Conservation (phyloP, 495 filamentous ascomycete species). For the Xeromyces bisporus region DNA sequence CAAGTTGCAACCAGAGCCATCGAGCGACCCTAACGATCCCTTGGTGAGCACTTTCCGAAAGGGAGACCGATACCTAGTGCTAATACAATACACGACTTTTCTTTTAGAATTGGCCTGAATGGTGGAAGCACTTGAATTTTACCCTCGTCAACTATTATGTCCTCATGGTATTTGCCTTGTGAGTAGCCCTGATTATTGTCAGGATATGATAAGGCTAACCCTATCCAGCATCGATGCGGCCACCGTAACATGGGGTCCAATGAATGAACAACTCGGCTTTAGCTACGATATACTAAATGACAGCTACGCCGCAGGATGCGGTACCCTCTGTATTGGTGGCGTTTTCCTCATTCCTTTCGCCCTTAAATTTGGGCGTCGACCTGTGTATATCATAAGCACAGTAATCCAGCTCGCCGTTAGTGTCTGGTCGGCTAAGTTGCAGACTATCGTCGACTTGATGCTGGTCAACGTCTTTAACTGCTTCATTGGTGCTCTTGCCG, state of each 20-base stretch:
- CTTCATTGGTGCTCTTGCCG: conserved; percentile 21
- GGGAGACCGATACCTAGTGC: no score
- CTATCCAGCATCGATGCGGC: conserved; percentile 17
- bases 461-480: conserved; percentile 17
- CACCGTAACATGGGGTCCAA: conserved; percentile 23
- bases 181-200: no score
- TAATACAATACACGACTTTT: no score
- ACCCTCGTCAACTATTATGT: conserved; percentile 22
- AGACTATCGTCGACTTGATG: conserved; percentile 17
- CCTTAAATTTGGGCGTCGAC: conserved; percentile 27
- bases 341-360: conserved; percentile 30
- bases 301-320: conserved; percentile 19
- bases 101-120: conserved; percentile 15
- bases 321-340: conserved; percentile 21
- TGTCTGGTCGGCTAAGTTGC: conserved; percentile 21
- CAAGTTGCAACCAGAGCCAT: conserved; percentile 14
- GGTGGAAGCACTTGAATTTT: conserved; percentile 22
- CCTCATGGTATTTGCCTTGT: conserved; percentile 21
- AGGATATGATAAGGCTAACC: no score
- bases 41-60: no score
- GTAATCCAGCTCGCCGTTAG: conserved; percentile 16
- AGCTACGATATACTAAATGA: conserved; percentile 19
- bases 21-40: conserved; percentile 16
- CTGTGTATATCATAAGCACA: conserved; percentile 25
- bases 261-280: conserved; percentile 23